Evolutionary conservation across 148 eudicot species (phyloP).

Genomic region (Pouteria glomerata): DNA sequence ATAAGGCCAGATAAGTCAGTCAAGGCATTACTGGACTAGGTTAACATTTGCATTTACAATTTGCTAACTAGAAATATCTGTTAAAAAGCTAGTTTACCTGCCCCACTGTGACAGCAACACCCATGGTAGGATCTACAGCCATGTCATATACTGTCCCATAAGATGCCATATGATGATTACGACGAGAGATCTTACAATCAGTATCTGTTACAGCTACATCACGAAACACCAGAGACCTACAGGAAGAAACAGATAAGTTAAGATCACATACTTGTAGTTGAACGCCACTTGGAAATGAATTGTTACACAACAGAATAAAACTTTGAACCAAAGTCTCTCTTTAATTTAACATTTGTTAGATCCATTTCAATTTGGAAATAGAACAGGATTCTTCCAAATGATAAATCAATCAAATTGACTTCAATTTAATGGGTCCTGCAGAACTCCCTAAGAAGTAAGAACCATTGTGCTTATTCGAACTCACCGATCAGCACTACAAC

Average conservation of each 20-base stretch:
- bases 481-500: slow-evolving; percentile 43
- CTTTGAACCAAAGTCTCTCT: background rate
- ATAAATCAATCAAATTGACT: background rate
- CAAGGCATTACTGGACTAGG: no score
- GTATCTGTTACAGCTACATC: slow-evolving; percentile 21
- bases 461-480: slow-evolving; percentile 5
- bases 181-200: slow-evolving; percentile 18
- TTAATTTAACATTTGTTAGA: background rate
- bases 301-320: background rate
- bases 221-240: slow-evolving; percentile 31
- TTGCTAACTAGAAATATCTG: background rate
- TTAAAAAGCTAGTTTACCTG: slow-evolving; percentile 24
- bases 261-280: background rate
- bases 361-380: background rate
- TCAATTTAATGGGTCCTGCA: background rate
- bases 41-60: background rate
- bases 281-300: background rate
- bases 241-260: slow-evolving; percentile 12
- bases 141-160: slow-evolving; percentile 34
- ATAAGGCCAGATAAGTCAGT: background rate
- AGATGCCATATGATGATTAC: slow-evolving; percentile 22
- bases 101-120: slow-evolving; percentile 40
- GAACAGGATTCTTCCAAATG: background rate
- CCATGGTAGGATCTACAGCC: slow-evolving; percentile 29
- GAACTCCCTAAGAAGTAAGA: background rate